Conservation (phyloP, 2,329 filamentous ascomycete species). For the Septoria linicola region DNA sequence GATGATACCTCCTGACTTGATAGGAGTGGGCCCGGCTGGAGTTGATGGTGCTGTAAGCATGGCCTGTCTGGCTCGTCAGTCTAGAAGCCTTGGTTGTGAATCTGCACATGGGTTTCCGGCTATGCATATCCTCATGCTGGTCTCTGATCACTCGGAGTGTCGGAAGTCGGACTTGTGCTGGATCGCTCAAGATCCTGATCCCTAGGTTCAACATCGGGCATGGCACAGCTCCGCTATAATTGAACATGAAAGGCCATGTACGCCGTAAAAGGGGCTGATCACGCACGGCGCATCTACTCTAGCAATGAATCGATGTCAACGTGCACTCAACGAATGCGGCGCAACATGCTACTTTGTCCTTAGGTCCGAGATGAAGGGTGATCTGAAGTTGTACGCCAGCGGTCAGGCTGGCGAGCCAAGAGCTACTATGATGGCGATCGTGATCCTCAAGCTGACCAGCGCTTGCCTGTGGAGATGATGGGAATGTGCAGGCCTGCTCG, state of each 20-base stretch:
- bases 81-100: slow-evolving; percentile 1
- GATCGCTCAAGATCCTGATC: not conserved
- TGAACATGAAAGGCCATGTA: not conserved
- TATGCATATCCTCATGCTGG: slow-evolving; percentile 10
- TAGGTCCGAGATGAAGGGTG: not conserved
- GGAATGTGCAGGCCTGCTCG: not conserved
- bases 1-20: not conserved
- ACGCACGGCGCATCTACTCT: not conserved
- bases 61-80: slow-evolving; percentile 2
- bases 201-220: slow-evolving; percentile 5
- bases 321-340: not conserved
- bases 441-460: not conserved
- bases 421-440: not conserved
- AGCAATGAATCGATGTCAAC: no score
- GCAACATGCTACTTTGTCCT: not conserved
- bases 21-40: not conserved
- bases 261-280: not conserved
- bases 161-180: not conserved
- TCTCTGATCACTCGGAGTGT: not conserved
- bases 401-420: not conserved
- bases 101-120: not conserved
- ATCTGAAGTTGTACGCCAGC: not conserved
- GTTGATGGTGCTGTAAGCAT: not conserved
- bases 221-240: slow-evolving; percentile 1
- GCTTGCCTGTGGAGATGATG: not conserved